Conservation (phyloP, 106 monocot species). For the Posidonia australis region DNA sequence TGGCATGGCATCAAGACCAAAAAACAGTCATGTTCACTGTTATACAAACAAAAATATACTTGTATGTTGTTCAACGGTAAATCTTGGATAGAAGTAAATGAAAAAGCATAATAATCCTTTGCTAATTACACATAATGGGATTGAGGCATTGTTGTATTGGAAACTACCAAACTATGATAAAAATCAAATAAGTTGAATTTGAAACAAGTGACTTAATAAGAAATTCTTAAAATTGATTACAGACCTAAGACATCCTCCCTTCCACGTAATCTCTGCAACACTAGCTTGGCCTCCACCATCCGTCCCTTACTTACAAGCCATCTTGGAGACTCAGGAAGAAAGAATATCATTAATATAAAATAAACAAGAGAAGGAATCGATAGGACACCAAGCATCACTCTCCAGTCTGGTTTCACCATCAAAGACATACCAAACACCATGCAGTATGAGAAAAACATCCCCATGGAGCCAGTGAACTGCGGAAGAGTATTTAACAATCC, state of each 20-base stretch:
- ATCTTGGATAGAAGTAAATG: no score
- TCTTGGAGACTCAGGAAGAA: conserved; percentile 29
- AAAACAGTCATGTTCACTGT: no score
- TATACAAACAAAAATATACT: no score
- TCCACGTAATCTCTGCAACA: conserved; percentile 20
- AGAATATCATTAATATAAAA: conserved; percentile 15
- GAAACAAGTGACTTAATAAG: no score
- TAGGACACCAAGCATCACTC: conserved; percentile 25
- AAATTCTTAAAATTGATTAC: background rate
- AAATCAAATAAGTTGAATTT: no score
- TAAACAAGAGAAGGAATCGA: conserved; percentile 31
- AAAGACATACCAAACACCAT: conserved; percentile 27
- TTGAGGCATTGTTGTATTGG: no score
- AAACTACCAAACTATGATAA: no score
- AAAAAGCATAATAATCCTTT: no score
- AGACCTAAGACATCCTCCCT: conserved; percentile 27
- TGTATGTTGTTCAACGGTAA: no score
- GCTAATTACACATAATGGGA: no score
- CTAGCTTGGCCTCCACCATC: conserved; percentile 15
- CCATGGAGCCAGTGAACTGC: conserved; percentile 25
- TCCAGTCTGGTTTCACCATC: conserved; percentile 13
- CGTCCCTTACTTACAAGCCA: conserved; percentile 30
- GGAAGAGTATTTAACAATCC: conserved; percentile 29
- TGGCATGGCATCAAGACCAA: no score
- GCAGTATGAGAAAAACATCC: conserved; percentile 28